A percentile compares a stretch with the other conserved stretches of the same genome.
Evolutionary conservation across 345 rosid species (phyloP).

Genomic region (Cardamine occulta): DNA sequence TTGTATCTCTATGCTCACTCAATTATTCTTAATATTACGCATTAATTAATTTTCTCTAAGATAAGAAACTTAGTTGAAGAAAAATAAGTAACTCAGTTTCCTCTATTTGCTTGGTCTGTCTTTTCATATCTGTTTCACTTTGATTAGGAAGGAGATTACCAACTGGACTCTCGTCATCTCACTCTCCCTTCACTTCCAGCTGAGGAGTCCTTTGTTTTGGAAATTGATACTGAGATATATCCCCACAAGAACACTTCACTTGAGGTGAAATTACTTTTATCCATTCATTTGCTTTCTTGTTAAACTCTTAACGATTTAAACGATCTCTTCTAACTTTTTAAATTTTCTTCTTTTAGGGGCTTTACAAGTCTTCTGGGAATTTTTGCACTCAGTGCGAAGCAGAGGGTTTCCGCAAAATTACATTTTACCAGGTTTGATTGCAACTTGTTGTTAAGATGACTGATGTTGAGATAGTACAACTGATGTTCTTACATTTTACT

Average conservation of each 20-base stretch:
- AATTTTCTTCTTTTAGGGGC: conserved; percentile 59
- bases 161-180: conserved; percentile 66
- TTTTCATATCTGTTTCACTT: conserved; percentile 1
- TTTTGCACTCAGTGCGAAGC: conserved; percentile 99
- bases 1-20: too few species aligned
- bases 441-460: conserved; percentile 22
- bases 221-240: conserved; percentile 80
- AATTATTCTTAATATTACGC: too few species aligned
- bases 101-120: not conserved
- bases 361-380: conserved; percentile 90
- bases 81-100: not conserved
- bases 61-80: not conserved
- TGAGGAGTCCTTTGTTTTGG: conserved; percentile 65
- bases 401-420: conserved; percentile 94
- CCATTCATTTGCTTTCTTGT: not conserved
- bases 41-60: too few species aligned
- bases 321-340: conserved; percentile 7
- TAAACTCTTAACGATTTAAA: not conserved
- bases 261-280: conserved; percentile 55
- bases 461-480: conserved; percentile 14
- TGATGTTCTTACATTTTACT: conserved; percentile 29
- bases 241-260: conserved; percentile 96
- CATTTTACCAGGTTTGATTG: conserved; percentile 78
- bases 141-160: conserved; percentile 67
- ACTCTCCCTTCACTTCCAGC: conserved; percentile 70